These are phyloP conservation scores for Crataegus laevigata DNA, from an alignment of 306 rosid genomes.

Conservation along the genomic window DNA sequence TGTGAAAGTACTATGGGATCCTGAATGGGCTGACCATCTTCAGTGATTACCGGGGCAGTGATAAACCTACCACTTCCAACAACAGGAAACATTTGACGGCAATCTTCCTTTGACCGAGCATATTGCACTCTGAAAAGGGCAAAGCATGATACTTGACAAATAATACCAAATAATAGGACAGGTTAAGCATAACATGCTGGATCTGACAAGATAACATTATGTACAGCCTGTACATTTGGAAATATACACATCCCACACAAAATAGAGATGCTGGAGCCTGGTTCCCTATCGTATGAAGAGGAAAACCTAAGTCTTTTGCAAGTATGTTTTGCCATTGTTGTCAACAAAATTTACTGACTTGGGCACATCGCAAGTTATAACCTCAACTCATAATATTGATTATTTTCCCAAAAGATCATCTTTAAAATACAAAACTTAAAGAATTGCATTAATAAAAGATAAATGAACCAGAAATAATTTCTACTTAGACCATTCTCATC, in stretches of 20 bases:
- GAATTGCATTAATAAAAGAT: not conserved
- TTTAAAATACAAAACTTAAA: not conserved
- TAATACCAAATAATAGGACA: not conserved
- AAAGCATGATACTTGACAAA: not conserved
- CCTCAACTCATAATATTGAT: not conserved
- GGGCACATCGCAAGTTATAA: too few relatives aligned
- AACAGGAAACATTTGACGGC: slow-evolving; percentile 76
- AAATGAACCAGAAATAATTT: not conserved
- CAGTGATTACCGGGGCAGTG: slow-evolving; percentile 79
- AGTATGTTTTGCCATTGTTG: not conserved
- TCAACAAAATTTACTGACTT: not conserved
- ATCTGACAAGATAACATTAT: not conserved
- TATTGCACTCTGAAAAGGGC: slow-evolving; percentile 55
- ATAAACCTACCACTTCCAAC: slow-evolving; percentile 92
- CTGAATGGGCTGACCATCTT: slow-evolving; percentile 74
- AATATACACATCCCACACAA: not conserved
- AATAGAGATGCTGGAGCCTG: not conserved
- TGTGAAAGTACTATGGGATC: slow-evolving; percentile 70
- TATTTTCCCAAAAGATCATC: not conserved
- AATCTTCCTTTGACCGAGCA: slow-evolving; percentile 78
- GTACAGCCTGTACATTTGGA: not conserved
- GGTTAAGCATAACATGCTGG: not conserved
- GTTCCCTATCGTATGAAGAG: not conserved
- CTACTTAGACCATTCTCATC: not conserved
- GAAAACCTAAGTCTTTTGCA: not conserved